phyloP scores from a whole-genome alignment of 2,329 filamentous ascomycete genomes.

The Acrocalymma vagum region DNA sequence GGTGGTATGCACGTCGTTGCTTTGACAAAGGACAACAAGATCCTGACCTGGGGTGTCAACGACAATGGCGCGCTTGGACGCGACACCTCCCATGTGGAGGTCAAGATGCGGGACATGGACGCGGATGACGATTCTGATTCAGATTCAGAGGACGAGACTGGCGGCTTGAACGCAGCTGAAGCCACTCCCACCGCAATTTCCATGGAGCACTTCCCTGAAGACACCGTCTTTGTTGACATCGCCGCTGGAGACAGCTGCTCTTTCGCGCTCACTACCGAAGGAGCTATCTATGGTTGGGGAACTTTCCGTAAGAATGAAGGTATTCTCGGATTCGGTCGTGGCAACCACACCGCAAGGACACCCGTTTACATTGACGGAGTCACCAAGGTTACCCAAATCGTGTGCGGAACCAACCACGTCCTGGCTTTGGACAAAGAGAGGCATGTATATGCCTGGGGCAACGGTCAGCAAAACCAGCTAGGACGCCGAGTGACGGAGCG shows the following conservation, averaged over 20 bases:
- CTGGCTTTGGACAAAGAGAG: conserved; percentile 72
- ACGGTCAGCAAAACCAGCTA: conserved; percentile 75
- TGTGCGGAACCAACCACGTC: conserved; percentile 75
- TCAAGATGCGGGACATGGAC: conserved; percentile 64
- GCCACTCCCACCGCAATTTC: conserved; percentile 70
- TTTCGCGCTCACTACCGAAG: conserved; percentile 78
- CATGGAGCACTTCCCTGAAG: conserved; percentile 64
- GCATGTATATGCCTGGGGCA: conserved; percentile 75
- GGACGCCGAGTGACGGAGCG: conserved; percentile 71
- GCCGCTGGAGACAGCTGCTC: conserved; percentile 77
- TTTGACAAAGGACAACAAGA: conserved; percentile 80
- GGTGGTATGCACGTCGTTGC: conserved; percentile 85
- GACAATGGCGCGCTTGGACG: conserved; percentile 83
- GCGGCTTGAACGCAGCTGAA: conserved; percentile 76
- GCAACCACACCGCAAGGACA: conserved; percentile 47
- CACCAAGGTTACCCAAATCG: conserved; percentile 71
- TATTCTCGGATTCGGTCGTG: conserved; percentile 69
- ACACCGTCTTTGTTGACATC: conserved; percentile 72
- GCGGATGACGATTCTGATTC: conserved; percentile 59
- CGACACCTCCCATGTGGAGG: conserved; percentile 71
- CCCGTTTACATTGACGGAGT: conserved; percentile 67
- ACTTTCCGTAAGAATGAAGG: conserved; percentile 78
- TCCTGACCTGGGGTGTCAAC: conserved; percentile 88
- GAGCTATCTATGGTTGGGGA: conserved; percentile 83
- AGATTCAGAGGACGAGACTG: conserved; percentile 61